A percentile compares a stretch with the other conserved stretches of the same genome.
Evolutionary conservation across 1,284 basidiomycete species (phyloP).

Genomic region (Fomitiporia mediterranea): DNA sequence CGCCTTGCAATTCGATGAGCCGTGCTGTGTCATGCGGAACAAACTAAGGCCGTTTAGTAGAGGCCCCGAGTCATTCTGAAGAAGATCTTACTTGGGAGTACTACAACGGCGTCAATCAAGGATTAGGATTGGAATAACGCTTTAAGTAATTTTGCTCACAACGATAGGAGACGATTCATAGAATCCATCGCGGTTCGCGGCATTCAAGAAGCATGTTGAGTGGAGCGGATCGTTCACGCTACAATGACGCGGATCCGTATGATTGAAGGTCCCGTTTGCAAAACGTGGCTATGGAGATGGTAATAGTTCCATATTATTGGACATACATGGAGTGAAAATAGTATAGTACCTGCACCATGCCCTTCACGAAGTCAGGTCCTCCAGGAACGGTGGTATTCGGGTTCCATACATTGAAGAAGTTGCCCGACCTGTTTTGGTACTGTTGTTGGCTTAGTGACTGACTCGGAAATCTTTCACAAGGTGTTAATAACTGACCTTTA

Average conservation of each 20-base stretch:
- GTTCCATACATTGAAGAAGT: conserved; percentile 60
- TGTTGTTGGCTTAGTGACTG: conserved; percentile 25
- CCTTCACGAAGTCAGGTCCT: conserved; percentile 34
- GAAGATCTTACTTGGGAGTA: conserved; percentile 40
- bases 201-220: conserved; percentile 58
- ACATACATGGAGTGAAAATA: background rate
- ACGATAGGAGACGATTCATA: conserved; percentile 61
- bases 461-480: background rate
- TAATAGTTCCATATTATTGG: background rate
- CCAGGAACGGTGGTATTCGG: conserved; percentile 47
- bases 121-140: no score
- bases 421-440: conserved; percentile 51
- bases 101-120: no score
- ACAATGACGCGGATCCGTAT: conserved; percentile 63
- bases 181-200: conserved; percentile 54
- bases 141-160: conserved; percentile 36
- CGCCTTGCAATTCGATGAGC: conserved; percentile 56
- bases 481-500: conserved; percentile 37
- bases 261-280: conserved; percentile 56
- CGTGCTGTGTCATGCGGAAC: conserved; percentile 60
- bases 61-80: background rate
- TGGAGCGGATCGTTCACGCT: conserved; percentile 53
- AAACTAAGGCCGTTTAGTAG: conserved; percentile 33
- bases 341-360: conserved; percentile 48
- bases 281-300: conserved; percentile 43